phyloP scores from a whole-genome alignment of 352 stramenopile genomes.

The Pelagophyceae sp. region DNA sequence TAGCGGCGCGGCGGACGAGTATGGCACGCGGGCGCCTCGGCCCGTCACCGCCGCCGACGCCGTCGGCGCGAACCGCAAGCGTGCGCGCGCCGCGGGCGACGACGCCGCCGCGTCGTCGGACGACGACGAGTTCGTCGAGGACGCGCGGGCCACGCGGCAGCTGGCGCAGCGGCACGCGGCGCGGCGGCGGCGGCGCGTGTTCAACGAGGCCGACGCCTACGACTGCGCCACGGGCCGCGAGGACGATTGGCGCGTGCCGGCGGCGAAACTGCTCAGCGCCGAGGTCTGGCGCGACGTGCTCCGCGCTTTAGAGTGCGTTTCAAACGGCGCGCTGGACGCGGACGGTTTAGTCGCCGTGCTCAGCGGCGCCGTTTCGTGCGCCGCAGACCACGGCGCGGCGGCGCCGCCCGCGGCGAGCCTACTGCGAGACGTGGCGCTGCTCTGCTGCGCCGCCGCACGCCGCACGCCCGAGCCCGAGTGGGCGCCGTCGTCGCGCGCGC shows the following conservation, averaged over 20 bases:
- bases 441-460: not conserved
- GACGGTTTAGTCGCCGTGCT: not conserved
- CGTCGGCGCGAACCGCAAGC: no score
- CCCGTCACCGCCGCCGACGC: no score
- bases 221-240: not conserved
- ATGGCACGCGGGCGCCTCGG: no score
- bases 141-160: not conserved
- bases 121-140: not conserved
- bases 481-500: not conserved
- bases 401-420: not conserved
- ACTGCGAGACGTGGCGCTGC: not conserved
- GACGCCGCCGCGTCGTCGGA: not conserved
- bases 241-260: no score
- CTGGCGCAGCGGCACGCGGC: no score
- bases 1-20: no score
- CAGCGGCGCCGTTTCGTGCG: not conserved
- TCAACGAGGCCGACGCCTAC: not conserved
- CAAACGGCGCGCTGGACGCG: not conserved
- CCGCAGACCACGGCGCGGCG: not conserved
- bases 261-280: no score
- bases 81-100: no score
- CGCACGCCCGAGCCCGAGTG: not conserved
- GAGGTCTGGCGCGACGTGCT: constrained; percentile 5
- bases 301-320: not conserved
- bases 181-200: not conserved